Base-by-base conservation (phyloP, 768 basidiomycete species). In the Neoboletus magnificus region DNA sequence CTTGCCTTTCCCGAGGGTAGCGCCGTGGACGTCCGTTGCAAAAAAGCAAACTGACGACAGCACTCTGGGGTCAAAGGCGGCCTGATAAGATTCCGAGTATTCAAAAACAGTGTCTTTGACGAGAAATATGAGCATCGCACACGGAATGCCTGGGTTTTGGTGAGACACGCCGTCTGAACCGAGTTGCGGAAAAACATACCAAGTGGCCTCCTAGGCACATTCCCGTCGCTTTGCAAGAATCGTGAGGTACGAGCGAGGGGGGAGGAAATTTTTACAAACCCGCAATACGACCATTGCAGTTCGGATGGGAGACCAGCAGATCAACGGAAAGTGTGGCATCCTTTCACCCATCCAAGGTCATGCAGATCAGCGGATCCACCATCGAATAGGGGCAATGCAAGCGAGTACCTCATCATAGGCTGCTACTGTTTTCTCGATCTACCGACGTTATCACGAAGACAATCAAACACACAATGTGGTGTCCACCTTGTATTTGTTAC, bases 271-370 rank as follows among this genome's bases (percentile, higher is more conserved):
- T 48, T 16, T 15, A 64, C 79, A 36, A 48, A 89, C 90, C 83
- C 55, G 91, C 93, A 60, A 98, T 91, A 40, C 91, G 83, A 6
- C 96, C 96, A 63, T 88, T 96, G 74, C 96, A 98, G 67, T 91
- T 95, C 15, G 77, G 76, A 57, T 89, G 76, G 0, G 85, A 83
- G 32, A 68, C 66, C 22, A 98, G 77, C 9, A 95, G 74, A 67
- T 97, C 91, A 52, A 96, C 72, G 1, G 91, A 72, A 18, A 91
- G 77, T 0, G 79, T 86, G 0, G 87, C 85, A 68, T 98, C 96
- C 86, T 95, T 57, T 48, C 8, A 37, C 49, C 20, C 32, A 30
- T 35, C 8, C 55, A 37, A 32, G 37, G 23, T 54, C 29, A 23
- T 27, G 30, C 33, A 52, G 42, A 45, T 56, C 22, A 60, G 48